phyloP scores from a whole-genome alignment of 352 stramenopile species.

The Globisporangium recalcitrans region DNA sequence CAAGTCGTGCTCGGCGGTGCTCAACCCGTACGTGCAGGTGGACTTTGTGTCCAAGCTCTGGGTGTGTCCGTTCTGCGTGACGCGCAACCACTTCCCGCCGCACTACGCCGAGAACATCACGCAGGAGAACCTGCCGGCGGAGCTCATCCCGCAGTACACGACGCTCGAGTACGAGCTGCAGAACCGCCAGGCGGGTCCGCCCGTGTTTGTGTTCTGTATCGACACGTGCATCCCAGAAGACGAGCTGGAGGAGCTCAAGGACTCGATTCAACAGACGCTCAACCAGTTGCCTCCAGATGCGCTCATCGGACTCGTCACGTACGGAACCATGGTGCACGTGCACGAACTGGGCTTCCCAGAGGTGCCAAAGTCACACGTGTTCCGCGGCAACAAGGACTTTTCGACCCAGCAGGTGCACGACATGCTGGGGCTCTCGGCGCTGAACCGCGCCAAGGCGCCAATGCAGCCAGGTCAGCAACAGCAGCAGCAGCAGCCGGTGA shows the following conservation, averaged over 20 bases:
- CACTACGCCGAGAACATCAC: conserved; percentile 96
- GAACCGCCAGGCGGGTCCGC: conserved; percentile 88
- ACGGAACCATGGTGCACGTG: conserved; percentile 98
- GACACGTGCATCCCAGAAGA: conserved; percentile 97
- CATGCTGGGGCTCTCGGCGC: conserved; percentile 89
- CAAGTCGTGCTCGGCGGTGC: conserved; percentile 94
- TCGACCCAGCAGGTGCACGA: conserved; percentile 93
- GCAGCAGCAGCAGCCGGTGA: conserved; percentile 71
- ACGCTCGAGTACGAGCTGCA: conserved; percentile 99
- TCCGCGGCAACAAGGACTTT: conserved; percentile 98
- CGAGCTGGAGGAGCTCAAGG: conserved; percentile 97
- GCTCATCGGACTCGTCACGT: conserved; percentile 98
- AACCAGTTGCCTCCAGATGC: conserved; percentile 97
- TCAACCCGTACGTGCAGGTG: conserved; percentile 99
- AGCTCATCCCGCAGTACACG: conserved; percentile 99
- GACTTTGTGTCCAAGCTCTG: conserved; percentile 99
- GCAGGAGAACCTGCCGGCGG: conserved; percentile 97
- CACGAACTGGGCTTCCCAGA: conserved; percentile 97
- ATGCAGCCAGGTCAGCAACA: conserved; percentile 53
- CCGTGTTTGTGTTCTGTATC: conserved; percentile 98
- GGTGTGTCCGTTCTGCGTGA: conserved; percentile 99
- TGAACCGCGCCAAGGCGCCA: conserved; percentile 47
- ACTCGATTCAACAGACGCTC: conserved; percentile 97
- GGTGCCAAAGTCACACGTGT: conserved; percentile 97
- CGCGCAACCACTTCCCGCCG: conserved; percentile 97